Evolutionary conservation across 768 basidiomycete species (phyloP), one percentile per base, ranked within the genome.

Genomic region (Mycena floridula): DNA sequence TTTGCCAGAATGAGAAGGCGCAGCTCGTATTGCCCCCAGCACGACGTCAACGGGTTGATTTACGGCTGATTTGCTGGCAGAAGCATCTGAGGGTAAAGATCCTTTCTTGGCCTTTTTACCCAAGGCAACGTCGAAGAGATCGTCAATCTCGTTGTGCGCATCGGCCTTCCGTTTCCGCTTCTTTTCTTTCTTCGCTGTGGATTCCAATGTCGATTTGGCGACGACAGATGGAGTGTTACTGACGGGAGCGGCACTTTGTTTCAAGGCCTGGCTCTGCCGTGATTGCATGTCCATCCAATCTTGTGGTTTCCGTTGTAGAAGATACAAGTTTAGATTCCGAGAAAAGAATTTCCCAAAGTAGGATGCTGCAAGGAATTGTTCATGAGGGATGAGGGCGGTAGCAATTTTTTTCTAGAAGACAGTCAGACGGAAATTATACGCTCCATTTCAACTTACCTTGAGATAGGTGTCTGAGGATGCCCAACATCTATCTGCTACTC

Each of bases 401-500:
- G 86, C 93, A 43, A 99, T 89, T 62, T 94, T 95, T 66, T 96
- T 93, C 90, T 95, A 51, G 18, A 23, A 32, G 43, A 30, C 24
- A 25, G 22, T 28, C 30, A 50, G 9, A 25, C 44, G 35, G 8
- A 21, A 15, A 46, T 18, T 26, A 13, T 37, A 23, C n/a, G 25
- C 25, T 40, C 49, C 8, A 40, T 13, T 20, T 22, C 5, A 16
- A 57, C 72, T 20, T 49, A 93, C 92, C 70, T 87, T 93, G 51
- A 96, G 74, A 63, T 88, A 97, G 1, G 89, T 84, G 64, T 99
- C 96, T n/a, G 88, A 83, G 49, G 77, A 81, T 1, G 74, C 79
- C 91, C 92, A 98, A 52, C 86, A 89, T n/a, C 85, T 81, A 55
- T 94, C 95, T 4, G 79, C 89, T 1, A 98, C 82, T 38, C 91